phyloP scores from a whole-genome alignment of 2,329 filamentous ascomycete genomes.

The Pseudonectria buxi region DNA sequence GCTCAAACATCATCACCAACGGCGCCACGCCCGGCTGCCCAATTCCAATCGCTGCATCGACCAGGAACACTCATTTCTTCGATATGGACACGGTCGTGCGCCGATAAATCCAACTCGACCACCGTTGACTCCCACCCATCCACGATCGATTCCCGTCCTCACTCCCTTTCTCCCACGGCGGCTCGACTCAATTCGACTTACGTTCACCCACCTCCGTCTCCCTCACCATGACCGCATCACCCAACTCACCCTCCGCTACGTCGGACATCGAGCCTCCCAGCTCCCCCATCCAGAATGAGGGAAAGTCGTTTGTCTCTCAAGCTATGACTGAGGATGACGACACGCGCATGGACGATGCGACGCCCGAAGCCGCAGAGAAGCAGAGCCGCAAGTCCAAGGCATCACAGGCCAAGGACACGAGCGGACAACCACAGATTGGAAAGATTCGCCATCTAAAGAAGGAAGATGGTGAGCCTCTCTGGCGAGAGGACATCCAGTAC shows the following conservation, averaged over 20 bases:
- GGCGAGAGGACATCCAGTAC: constrained; percentile 82
- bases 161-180: constrained; percentile 9
- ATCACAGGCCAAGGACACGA: constrained; percentile 28
- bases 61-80: neutral
- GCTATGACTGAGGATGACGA: constrained; percentile 42
- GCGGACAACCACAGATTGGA: constrained; percentile 38
- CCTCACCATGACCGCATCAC: constrained; percentile 33
- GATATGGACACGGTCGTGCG: constrained; percentile 15
- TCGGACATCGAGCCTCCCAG: constrained; percentile 41
- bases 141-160: constrained; percentile 5
- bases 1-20: constrained; percentile 11
- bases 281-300: constrained; percentile 36
- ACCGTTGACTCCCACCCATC: neutral
- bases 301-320: constrained; percentile 41
- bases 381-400: constrained; percentile 30
- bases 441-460: constrained; percentile 85
- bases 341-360: constrained; percentile 34
- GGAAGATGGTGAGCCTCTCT: constrained; percentile 79
- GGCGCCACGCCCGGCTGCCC: constrained; percentile 5
- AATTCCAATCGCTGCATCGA: neutral
- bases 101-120: constrained; percentile 11
- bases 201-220: constrained; percentile 1
- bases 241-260: constrained; percentile 33
- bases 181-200: too few species aligned
- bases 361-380: constrained; percentile 38